Evolutionary conservation across 2,329 filamentous ascomycete genomes (phyloP).

Genomic region (Arthrinium puccinioides): DNA sequence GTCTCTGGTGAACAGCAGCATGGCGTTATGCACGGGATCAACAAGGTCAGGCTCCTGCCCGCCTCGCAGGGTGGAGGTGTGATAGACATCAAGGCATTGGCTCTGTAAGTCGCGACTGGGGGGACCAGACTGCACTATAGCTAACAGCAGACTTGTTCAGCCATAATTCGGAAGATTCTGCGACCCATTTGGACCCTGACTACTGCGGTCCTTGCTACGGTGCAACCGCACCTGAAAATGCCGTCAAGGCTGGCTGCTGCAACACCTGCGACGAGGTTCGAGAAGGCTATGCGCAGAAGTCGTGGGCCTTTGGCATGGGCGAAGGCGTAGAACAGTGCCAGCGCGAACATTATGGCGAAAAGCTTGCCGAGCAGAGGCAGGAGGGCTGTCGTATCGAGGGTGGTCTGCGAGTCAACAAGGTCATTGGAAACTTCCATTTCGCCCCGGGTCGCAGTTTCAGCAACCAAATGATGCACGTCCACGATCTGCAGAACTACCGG

Average conservation of each 20-base stretch:
- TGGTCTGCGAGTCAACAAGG: constrained; percentile 91
- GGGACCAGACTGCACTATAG: too few species aligned
- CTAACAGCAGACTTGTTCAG: too few species aligned
- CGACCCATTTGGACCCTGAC: constrained; percentile 74
- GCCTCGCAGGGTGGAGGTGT: constrained; percentile 66
- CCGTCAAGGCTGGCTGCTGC: constrained; percentile 80
- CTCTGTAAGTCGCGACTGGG: constrained; percentile 60
- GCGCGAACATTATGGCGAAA: constrained; percentile 88
- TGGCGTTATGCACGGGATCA: constrained; percentile 85
- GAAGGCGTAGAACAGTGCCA: constrained; percentile 92
- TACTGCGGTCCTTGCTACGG: constrained; percentile 97
- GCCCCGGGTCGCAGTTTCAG: constrained; percentile 94
- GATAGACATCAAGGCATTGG: constrained; percentile 62
- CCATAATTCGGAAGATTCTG: constrained; percentile 59
- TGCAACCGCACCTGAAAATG: constrained; percentile 63
- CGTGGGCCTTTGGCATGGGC: constrained; percentile 91
- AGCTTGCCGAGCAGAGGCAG: constrained; percentile 75
- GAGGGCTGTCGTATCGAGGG: constrained; percentile 96
- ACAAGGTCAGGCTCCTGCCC: constrained; percentile 76
- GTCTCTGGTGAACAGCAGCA: constrained; percentile 95
- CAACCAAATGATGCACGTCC: constrained; percentile 93
- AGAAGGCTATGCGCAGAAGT: constrained; percentile 82
- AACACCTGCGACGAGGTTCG: constrained; percentile 96
- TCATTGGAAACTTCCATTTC: constrained; percentile 97
- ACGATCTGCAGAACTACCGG: constrained; percentile 95